Conservation (phyloP, 2,329 filamentous ascomycete species). For the Aureobasidium sp. region DNA sequence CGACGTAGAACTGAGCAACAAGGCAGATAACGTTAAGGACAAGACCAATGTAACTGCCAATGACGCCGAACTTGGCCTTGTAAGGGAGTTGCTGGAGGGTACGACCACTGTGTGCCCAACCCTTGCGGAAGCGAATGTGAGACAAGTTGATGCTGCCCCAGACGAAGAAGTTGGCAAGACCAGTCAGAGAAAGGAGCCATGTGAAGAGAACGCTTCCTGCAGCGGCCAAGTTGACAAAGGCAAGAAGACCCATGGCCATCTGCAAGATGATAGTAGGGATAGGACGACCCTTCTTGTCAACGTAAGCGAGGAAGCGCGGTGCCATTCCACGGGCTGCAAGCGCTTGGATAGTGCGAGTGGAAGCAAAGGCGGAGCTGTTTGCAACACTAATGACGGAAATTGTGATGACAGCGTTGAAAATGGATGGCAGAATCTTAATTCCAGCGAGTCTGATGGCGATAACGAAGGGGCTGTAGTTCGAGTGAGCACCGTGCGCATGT, state of each 20-base stretch:
- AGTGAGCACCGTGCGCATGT: slow-evolving; percentile 23
- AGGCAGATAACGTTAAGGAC: slow-evolving; percentile 44
- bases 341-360: slow-evolving; percentile 48
- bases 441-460: slow-evolving; percentile 52
- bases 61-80: slow-evolving; percentile 47
- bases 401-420: slow-evolving; percentile 57
- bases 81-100: slow-evolving; percentile 54
- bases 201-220: slow-evolving; percentile 55
- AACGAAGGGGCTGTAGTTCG: slow-evolving; percentile 53
- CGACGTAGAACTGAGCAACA: slow-evolving; percentile 32
- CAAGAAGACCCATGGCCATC: slow-evolving; percentile 58
- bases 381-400: slow-evolving; percentile 49
- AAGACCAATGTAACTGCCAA: slow-evolving; percentile 54
- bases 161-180: slow-evolving; percentile 63
- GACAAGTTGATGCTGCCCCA: slow-evolving; percentile 76
- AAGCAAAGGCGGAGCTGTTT: slow-evolving; percentile 48
- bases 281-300: slow-evolving; percentile 75
- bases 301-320: slow-evolving; percentile 67
- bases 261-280: slow-evolving; percentile 61
- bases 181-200: slow-evolving; percentile 68
- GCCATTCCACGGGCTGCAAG: slow-evolving; percentile 51
- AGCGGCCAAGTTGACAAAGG: slow-evolving; percentile 58
- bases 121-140: slow-evolving; percentile 78
- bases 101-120: slow-evolving; percentile 59
- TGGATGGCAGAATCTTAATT: slow-evolving; percentile 47